A percentile compares a stretch with the other conserved stretches of the same genome.
These are phyloP conservation scores for Aspergillus carbonarius DNA, from an alignment of 2,329 filamentous ascomycete species.

Conservation along the genomic window DNA sequence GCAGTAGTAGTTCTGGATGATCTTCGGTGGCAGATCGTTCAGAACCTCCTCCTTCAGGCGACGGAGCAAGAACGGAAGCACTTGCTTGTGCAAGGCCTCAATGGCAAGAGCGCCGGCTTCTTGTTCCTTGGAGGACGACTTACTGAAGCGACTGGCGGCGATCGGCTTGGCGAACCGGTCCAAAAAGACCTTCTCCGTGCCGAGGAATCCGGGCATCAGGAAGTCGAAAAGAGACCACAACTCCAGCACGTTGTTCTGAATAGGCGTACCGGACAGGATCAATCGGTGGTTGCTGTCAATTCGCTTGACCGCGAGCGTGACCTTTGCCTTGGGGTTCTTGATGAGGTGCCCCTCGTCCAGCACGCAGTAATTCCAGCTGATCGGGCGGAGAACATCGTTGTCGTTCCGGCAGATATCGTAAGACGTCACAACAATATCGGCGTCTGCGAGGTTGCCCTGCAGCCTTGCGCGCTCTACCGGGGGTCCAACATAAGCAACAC, in stretches of 20 bases:
- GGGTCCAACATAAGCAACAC: conserved; percentile 87
- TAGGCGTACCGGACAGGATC: conserved; percentile 94
- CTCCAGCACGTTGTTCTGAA: conserved; percentile 96
- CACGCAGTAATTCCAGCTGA: conserved; percentile 96
- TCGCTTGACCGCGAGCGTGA: conserved; percentile 86
- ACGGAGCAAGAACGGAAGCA: conserved; percentile 90
- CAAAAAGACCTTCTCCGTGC: conserved; percentile 93
- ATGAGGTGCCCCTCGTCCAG: conserved; percentile 97
- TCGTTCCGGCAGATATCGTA: conserved; percentile 98
- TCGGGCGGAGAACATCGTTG: conserved; percentile 74
- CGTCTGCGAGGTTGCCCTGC: conserved; percentile 67
- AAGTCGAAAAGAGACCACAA: conserved; percentile 99
- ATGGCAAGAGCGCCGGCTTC: conserved; percentile 95
- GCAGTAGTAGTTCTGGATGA: conserved; percentile 98
- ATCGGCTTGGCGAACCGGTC: conserved; percentile 95
- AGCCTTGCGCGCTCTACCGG: conserved; percentile 75
- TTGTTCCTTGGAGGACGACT: conserved; percentile 97
- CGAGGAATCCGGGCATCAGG: conserved; percentile 96
- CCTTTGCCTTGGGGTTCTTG: conserved; percentile 98
- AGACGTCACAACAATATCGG: conserved; percentile 93
- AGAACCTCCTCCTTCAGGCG: conserved; percentile 97
- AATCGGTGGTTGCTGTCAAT: conserved; percentile 89
- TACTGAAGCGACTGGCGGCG: conserved; percentile 89
- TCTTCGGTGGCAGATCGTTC: conserved; percentile 95
- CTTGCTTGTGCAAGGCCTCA: conserved; percentile 97